Conservation (phyloP, 352 stramenopile species). For the Phytophthora foliorum region DNA sequence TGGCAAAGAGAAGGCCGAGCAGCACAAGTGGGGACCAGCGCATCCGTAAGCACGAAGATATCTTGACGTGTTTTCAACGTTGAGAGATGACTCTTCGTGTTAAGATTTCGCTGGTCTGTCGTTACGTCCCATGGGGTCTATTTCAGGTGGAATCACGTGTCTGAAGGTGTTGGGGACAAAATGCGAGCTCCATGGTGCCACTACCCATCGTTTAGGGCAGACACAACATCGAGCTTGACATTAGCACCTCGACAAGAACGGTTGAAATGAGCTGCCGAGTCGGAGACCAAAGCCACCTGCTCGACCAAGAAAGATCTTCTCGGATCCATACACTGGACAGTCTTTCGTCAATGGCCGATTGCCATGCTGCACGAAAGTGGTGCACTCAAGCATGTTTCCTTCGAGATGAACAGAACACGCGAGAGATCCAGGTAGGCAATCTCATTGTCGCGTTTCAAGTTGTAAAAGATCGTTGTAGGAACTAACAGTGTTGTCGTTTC, state of each 20-base stretch:
- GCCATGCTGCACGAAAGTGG: slow-evolving; percentile 24
- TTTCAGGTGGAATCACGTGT: slow-evolving; percentile 11
- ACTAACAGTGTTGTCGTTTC: slow-evolving; percentile 5
- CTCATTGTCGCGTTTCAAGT: background rate
- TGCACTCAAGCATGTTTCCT: slow-evolving; percentile 40
- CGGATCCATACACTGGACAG: slow-evolving; percentile 1
- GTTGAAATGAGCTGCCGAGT: slow-evolving; percentile 22
- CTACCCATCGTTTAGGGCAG: slow-evolving; percentile 6
- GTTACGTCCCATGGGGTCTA: slow-evolving; percentile 16
- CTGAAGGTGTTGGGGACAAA: slow-evolving; percentile 4
- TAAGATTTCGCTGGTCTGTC: slow-evolving; percentile 20
- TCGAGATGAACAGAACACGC: slow-evolving; percentile 32
- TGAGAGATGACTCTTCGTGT: slow-evolving; percentile 17
- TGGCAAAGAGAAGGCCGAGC: slow-evolving; percentile 11
- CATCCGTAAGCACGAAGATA: background rate
- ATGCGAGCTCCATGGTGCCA: slow-evolving; percentile 7
- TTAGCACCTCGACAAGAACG: background rate
- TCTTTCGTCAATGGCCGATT: background rate
- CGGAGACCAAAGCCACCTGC: slow-evolving; percentile 21
- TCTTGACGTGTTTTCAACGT: background rate
- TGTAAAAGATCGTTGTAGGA: background rate
- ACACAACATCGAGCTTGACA: background rate
- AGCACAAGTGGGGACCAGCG: slow-evolving; percentile 4
- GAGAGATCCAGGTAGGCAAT: slow-evolving; percentile 46
- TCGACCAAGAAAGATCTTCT: slow-evolving; percentile 1